Evolutionary conservation across 192 early-diverging fungal species (phyloP).

Genomic region (Paraglomus brasilianum): DNA sequence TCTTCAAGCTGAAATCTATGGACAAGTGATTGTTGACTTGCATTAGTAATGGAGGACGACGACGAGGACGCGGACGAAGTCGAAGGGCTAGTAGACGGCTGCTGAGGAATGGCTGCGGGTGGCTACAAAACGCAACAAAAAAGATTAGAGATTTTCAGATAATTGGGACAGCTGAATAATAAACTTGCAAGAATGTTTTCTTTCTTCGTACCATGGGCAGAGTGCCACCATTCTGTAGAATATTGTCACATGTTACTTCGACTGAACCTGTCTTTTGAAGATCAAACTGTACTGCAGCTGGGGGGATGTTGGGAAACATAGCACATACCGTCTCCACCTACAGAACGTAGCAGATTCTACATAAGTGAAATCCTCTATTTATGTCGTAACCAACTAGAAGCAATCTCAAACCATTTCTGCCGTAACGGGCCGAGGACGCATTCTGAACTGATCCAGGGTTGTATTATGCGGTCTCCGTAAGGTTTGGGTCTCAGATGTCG

Average conservation of each 20-base stretch:
- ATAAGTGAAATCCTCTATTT: neutral
- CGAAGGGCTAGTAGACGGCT: slow-evolving; percentile 37
- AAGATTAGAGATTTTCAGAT: neutral
- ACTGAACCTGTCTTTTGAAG: slow-evolving; percentile 81
- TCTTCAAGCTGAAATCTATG: slow-evolving; percentile 55
- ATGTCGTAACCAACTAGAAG: slow-evolving; percentile 8
- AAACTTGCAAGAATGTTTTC: slow-evolving; percentile 5
- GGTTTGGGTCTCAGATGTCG: neutral
- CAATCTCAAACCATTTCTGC: slow-evolving; percentile 6
- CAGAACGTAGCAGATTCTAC: neutral
- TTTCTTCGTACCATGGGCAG: slow-evolving; percentile 53
- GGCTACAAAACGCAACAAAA: slow-evolving; percentile 25
- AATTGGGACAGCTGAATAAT: neutral
- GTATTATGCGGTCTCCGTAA: slow-evolving; percentile 5
- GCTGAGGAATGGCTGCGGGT: slow-evolving; percentile 35
- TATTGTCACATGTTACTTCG: slow-evolving; percentile 78
- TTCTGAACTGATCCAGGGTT: slow-evolving; percentile 1
- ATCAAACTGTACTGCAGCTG: slow-evolving; percentile 70
- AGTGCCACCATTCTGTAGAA: slow-evolving; percentile 59
- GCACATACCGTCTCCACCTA: slow-evolving; percentile 68
- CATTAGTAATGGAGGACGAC: slow-evolving; percentile 36
- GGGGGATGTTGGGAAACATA: slow-evolving; percentile 83
- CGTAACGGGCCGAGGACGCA: slow-evolving; percentile 13
- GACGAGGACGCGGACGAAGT: slow-evolving; percentile 32
- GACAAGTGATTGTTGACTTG: slow-evolving; percentile 42